Base-by-base conservation (phyloP, 495 filamentous ascomycete genomes). In the Lasiosphaeris hirsuta region DNA sequence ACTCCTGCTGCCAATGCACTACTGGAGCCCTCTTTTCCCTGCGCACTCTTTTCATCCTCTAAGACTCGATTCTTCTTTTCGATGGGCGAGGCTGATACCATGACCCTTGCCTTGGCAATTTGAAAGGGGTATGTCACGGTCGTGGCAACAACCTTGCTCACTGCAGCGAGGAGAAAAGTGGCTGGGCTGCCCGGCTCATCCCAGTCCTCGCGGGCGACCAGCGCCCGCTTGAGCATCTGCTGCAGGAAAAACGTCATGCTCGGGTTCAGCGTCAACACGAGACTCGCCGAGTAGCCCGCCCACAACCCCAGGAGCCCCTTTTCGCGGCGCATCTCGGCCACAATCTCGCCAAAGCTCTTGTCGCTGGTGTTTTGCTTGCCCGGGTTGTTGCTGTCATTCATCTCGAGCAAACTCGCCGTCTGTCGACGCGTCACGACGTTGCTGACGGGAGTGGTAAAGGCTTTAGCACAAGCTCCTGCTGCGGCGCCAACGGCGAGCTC, bases 351-450 rank as follows among this genome's bases (percentile, higher is more conserved):
- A 2, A 85, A 81, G 15, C 73, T 81, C 0, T 68, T 59, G 11
- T 69, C 63, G 15, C 8, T n/a, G 34, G 10, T 11, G n/a, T 4
- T 9, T 7, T 9, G 47, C 7, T 47, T 23, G 33, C 13, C 4
- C 9, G 17, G 18, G 10, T 55, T 37, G 10, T 55, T 37, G 50
- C 33, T 15, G 37, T 56, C 39, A 48, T 51, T 11, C 38, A 56
- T 18, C 1, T 59, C 54, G 5, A 78, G 43, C 59, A 89, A 75
- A 5, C 80, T 77, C 1, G 85, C 79, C 0, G 86, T 90, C 70
- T 96, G 92, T 67, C 88, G 86, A 14, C 90, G 71, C 0, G 91
- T 90, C 14, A 95, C 90, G 44, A 96, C 85, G 62, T 91, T 96
- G 39, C 87, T 79, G 17, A 96, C 74, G 0, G 92, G 92, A 0